These are phyloP conservation scores for Onygenales sp. DNA, from an alignment of 2,329 filamentous ascomycete species.

Conservation along the genomic window DNA sequence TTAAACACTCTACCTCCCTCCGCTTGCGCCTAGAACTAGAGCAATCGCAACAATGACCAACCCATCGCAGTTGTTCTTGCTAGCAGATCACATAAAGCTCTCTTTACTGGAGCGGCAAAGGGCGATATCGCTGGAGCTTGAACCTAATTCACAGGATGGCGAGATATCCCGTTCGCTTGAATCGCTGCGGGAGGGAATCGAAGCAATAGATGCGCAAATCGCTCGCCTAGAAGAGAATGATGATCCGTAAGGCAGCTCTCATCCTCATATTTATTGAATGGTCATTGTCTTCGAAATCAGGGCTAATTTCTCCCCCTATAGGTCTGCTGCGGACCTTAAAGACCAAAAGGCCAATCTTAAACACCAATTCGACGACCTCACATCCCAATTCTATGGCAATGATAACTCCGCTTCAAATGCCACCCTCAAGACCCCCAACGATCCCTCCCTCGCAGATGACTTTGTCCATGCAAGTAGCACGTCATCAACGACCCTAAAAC, in stretches of 20 bases:
- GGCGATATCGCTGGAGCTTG: slow-evolving; percentile 68
- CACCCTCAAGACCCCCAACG: slow-evolving; percentile 51
- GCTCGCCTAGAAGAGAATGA: slow-evolving; percentile 54
- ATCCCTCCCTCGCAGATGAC: slow-evolving; percentile 51
- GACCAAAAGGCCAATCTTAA: slow-evolving; percentile 61
- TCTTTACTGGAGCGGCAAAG: slow-evolving; percentile 87
- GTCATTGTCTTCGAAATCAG: no score
- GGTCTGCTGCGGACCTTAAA: slow-evolving; percentile 41
- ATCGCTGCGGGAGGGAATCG: slow-evolving; percentile 72
- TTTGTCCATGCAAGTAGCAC: slow-evolving; percentile 51
- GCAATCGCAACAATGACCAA: slow-evolving; percentile 36
- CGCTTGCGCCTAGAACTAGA: no score
- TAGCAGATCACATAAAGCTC: slow-evolving; percentile 94
- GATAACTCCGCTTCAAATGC: slow-evolving; percentile 43
- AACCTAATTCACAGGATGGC: slow-evolving; percentile 71
- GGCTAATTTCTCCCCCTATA: background rate
- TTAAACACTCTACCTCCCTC: no score
- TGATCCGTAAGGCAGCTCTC: slow-evolving; percentile 42
- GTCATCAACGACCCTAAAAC: slow-evolving; percentile 29
- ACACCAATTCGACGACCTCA: slow-evolving; percentile 66
- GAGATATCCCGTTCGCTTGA: slow-evolving; percentile 84
- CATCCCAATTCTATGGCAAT: slow-evolving; percentile 64
- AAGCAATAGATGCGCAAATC: slow-evolving; percentile 55
- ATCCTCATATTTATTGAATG: slow-evolving; percentile 3
- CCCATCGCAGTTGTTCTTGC: slow-evolving; percentile 70